Percentiles rank a stretch among this genome's conserved stretches.
Conservation (phyloP, 306 rosid genomes). For the Adenanthera pavonina region DNA sequence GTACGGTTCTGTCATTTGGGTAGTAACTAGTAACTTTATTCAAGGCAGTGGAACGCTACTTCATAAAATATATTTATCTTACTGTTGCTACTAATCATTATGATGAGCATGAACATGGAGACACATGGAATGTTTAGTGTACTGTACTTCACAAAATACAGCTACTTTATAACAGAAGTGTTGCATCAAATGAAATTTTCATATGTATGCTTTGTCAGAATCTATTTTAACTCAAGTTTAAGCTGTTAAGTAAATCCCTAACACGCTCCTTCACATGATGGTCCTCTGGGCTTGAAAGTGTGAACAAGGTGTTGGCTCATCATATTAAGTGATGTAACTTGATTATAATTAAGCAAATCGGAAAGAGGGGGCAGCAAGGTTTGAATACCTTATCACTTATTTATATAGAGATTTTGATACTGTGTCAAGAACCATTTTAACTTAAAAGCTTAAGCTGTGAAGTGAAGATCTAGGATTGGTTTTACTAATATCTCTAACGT, state of each 20-base stretch:
- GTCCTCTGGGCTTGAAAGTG: background rate
- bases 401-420: background rate
- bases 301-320: background rate
- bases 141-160: no score
- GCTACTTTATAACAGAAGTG: no score
- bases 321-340: background rate
- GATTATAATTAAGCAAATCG: background rate
- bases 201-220: no score
- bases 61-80: conserved; percentile 3
- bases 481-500: background rate
- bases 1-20: background rate
- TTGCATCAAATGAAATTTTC: no score
- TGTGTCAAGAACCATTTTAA: background rate
- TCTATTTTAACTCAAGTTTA: no score
- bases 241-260: no score
- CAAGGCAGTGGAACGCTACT: background rate
- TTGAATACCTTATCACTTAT: background rate
- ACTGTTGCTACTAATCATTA: conserved; percentile 2
- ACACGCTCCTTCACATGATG: background rate
- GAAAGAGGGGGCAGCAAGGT: background rate
- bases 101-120: background rate
- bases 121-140: background rate
- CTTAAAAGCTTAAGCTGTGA: background rate
- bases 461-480: background rate
- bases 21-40: background rate